These are phyloP conservation scores for Penicillium goetzii DNA, from an alignment of 495 filamentous ascomycete genomes.

Conservation along the genomic window DNA sequence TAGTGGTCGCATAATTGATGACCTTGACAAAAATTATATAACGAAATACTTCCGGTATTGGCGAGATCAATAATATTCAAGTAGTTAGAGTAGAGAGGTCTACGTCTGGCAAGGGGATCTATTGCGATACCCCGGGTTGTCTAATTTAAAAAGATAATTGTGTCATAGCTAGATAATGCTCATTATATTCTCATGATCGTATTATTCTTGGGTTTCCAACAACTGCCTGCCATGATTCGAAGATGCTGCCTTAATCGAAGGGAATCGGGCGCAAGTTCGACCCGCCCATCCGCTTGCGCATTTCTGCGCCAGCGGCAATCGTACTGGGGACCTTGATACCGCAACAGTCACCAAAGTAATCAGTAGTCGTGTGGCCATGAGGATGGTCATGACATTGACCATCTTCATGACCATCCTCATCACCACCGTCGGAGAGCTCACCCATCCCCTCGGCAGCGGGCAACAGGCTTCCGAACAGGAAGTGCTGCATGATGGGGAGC, in stretches of 20 bases:
- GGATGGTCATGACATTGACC: slow-evolving; percentile 67
- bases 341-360: slow-evolving; percentile 94
- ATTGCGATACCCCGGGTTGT: neutral
- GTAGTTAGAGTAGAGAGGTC: neutral
- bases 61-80: neutral
- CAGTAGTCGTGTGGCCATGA: slow-evolving; percentile 42
- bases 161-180: neutral
- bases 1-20: no score
- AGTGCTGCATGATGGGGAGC: slow-evolving; percentile 97
- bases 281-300: slow-evolving; percentile 70
- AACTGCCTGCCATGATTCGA: neutral
- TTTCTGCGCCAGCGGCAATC: slow-evolving; percentile 83
- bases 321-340: slow-evolving; percentile 97
- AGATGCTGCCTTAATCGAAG: slow-evolving; percentile 66
- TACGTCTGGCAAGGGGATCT: neutral
- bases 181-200: neutral
- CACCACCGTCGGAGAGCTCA: slow-evolving; percentile 49
- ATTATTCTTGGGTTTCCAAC: neutral
- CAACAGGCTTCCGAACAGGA: slow-evolving; percentile 85
- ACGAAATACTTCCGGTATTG: no score
- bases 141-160: neutral
- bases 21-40: no score
- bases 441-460: slow-evolving; percentile 84
- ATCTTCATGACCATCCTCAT: slow-evolving; percentile 58
- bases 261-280: slow-evolving; percentile 79